Percentiles rank a stretch among this genome's conserved stretches.
Evolutionary conservation across 495 filamentous ascomycete genomes (phyloP).

Genomic region (Tuber microsphaerosporum): DNA sequence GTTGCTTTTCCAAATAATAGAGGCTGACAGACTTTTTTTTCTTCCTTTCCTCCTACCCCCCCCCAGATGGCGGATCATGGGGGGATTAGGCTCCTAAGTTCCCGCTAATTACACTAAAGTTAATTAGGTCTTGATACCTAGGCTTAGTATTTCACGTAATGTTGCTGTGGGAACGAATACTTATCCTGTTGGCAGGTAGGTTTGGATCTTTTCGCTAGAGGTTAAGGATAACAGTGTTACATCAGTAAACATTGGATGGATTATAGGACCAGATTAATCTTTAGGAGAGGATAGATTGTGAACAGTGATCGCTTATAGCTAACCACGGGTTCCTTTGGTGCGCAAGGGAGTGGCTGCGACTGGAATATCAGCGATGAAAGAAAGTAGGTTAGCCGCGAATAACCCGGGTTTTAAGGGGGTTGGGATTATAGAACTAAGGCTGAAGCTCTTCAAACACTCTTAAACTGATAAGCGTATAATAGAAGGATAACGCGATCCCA

Average conservation of each 20-base stretch:
- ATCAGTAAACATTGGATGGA: neutral
- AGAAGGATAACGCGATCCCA: neutral
- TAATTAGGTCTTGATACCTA: neutral
- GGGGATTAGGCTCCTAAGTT: neutral
- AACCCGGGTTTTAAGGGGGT: neutral
- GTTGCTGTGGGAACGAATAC: neutral
- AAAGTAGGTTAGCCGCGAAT: neutral
- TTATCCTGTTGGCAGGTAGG: neutral
- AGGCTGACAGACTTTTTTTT: too few relatives aligned
- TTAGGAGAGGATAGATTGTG: neutral
- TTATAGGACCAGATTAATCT: neutral
- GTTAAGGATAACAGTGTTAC: neutral
- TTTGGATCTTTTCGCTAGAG: neutral
- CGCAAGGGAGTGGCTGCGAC: too few relatives aligned
- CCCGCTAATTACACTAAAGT: neutral
- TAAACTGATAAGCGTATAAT: neutral
- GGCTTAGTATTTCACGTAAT: neutral
- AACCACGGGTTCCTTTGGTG: neutral
- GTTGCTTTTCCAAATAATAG: neutral
- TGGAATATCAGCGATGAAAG: neutral
- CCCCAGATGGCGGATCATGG: neutral
- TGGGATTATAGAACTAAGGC: neutral
- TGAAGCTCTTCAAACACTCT: neutral
- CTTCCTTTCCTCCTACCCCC: too few relatives aligned
- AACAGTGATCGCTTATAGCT: neutral